A percentile compares a stretch with the other conserved stretches of the same genome.
Evolutionary conservation across 75 land plant species (phyloP).

Genomic region (Cryptomeria japonica): DNA sequence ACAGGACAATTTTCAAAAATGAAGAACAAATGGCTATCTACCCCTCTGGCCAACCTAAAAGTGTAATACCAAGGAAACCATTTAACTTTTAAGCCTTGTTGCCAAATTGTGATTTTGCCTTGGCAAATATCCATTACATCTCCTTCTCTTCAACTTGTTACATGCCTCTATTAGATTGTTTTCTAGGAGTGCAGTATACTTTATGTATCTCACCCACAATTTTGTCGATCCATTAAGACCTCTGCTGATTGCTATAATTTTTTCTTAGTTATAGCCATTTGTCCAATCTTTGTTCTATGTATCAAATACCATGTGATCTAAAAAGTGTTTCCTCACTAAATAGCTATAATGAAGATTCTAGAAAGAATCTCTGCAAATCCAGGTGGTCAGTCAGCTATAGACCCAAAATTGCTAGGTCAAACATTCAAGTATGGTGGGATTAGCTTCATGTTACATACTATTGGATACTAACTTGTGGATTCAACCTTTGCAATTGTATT

Average conservation of each 20-base stretch:
- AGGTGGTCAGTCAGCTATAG: neutral
- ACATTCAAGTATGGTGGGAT: neutral
- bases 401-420: neutral
- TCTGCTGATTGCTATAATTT: neutral
- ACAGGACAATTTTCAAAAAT: neutral
- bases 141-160: neutral
- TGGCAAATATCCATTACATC: neutral
- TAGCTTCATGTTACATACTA: neutral
- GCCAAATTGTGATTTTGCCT: neutral
- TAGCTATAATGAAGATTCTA: neutral
- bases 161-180: neutral
- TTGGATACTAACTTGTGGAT: neutral
- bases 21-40: neutral
- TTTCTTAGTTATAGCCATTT: neutral
- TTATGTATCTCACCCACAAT: neutral
- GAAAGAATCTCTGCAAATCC: neutral
- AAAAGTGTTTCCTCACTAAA: neutral
- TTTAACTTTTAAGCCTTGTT: neutral
- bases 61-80: neutral
- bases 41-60: neutral
- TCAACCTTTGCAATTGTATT: neutral
- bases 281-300: neutral
- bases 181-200: neutral
- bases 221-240: neutral
- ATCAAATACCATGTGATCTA: neutral